These are phyloP conservation scores for Bisporella sp. DNA, from an alignment of 2,329 filamentous ascomycete genomes.

Conservation along the genomic window DNA sequence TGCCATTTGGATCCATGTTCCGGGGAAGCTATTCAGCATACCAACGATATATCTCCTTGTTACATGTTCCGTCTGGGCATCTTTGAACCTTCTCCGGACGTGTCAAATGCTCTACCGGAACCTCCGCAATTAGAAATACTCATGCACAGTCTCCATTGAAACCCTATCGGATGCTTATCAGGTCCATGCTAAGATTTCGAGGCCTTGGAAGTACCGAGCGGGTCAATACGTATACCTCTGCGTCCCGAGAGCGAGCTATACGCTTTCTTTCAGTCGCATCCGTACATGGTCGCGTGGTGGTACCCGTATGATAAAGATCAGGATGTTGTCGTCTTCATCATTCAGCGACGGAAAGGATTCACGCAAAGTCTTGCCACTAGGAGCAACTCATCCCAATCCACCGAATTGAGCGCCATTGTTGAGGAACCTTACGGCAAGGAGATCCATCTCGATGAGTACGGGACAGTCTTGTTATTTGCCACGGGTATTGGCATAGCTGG, in stretches of 20 bases:
- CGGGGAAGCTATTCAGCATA: too few relatives aligned
- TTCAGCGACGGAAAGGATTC: conserved; percentile 2
- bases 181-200: background rate
- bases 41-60: too few relatives aligned
- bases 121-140: too few relatives aligned
- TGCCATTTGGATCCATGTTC: too few relatives aligned
- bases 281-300: conserved; percentile 10
- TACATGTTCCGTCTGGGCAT: too few relatives aligned
- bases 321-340: conserved; percentile 2
- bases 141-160: too few relatives aligned
- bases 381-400: background rate
- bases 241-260: conserved; percentile 8
- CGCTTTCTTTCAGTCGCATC: too few relatives aligned
- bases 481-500: conserved; percentile 11
- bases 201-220: conserved; percentile 5
- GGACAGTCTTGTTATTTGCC: conserved; percentile 12
- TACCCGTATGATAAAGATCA: background rate
- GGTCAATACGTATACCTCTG: conserved; percentile 13
- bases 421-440: conserved; percentile 11
- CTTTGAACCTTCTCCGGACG: too few relatives aligned
- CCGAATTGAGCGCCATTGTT: conserved; percentile 4
- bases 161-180: background rate
- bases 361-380: background rate
- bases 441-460: conserved; percentile 7
- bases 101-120: too few relatives aligned